Base-by-base conservation (phyloP, 2,329 filamentous ascomycete genomes). In the Pseudogymnoascus sp. region DNA sequence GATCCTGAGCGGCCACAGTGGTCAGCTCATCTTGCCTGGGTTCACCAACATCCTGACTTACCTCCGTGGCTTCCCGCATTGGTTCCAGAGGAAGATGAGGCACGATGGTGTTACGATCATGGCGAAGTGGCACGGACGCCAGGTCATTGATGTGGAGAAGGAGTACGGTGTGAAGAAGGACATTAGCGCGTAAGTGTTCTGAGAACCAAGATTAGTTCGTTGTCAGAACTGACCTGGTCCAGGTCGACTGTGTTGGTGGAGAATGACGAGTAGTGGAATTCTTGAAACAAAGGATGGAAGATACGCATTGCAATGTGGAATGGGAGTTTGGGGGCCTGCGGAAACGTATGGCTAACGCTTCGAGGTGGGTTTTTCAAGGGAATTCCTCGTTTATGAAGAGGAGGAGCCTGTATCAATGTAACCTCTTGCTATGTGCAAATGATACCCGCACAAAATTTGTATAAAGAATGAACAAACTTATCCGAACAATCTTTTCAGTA, bases 11-110 rank as follows among this genome's bases (percentile, higher is more conserved):
- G 85, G 84, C 1, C 72, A 76, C 64, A 84, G 82, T 68, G 81
- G 79, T 1, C 79, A 85, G 71, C 70, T 89, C 17, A 67, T 84
- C 21, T 44, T 83, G 60, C 86, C 86, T 0, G 76, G 71, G 1
- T 74, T 79, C 31, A 77, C 74, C 2, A 68, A 66, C 3, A 61
- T 72, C 1, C 66, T 81, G 47, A 66, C 78, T 61, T 74, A 77
- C 37, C 69, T 84, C 62, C 75, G 82, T 35, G 77, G 74, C 0
- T 71, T 84, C 66, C 86, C 87, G n/a, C 74, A 83, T 66, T 90
- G 86, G 86, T 78, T 84, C 68, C 78, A 85, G 73, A 76, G 81
- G 66, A 68, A 72, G 13, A n/a, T 82, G 62, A 74, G 85, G 64
- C 75, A 77, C 33, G 72, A 73, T 63, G 68, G 67, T 1, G 58